These are phyloP conservation scores for Aureobasidium sp. DNA, from an alignment of 2,329 filamentous ascomycete genomes.

Conservation along the genomic window DNA sequence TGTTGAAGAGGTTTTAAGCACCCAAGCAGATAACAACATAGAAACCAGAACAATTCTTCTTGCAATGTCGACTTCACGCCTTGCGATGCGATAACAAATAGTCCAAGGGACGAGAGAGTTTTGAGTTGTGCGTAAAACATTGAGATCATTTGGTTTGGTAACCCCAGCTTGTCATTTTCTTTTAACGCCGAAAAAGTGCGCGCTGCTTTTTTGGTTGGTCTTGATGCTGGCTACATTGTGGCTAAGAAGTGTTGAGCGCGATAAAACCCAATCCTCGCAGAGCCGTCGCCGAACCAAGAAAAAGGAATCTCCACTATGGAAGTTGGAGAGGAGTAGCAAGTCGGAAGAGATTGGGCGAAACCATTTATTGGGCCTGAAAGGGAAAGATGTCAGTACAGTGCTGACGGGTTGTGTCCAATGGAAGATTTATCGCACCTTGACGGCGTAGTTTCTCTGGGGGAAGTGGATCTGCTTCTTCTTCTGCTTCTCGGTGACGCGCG, in stretches of 20 bases:
- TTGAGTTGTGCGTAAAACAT: slow-evolving; percentile 7
- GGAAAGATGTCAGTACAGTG: neutral
- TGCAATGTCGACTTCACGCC: neutral
- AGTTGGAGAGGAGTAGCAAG: neutral
- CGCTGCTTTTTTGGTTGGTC: slow-evolving; percentile 5
- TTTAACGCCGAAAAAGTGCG: slow-evolving; percentile 10
- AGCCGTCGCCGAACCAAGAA: slow-evolving; percentile 13
- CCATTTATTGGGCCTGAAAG: slow-evolving; percentile 13
- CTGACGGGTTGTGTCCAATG: neutral
- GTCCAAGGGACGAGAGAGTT: neutral
- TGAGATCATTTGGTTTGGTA: slow-evolving; percentile 1
- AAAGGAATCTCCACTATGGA: neutral
- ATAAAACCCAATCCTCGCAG: slow-evolving; percentile 6
- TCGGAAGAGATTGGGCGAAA: slow-evolving; percentile 14
- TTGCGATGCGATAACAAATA: neutral
- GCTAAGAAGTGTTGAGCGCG: neutral
- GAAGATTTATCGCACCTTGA: slow-evolving; percentile 61
- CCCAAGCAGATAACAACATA: neutral
- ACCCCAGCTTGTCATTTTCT: slow-evolving; percentile 10
- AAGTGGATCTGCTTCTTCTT: slow-evolving; percentile 96
- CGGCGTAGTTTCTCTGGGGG: slow-evolving; percentile 96
- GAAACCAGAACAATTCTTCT: neutral
- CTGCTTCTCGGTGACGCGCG: slow-evolving; percentile 81
- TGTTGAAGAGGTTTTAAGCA: neutral
- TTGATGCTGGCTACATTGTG: slow-evolving; percentile 11